Evolutionary conservation across 148 eudicot genomes (phyloP), one percentile per base, ranked within the genome.

Genomic region (Chenopodium berlandieri): DNA sequence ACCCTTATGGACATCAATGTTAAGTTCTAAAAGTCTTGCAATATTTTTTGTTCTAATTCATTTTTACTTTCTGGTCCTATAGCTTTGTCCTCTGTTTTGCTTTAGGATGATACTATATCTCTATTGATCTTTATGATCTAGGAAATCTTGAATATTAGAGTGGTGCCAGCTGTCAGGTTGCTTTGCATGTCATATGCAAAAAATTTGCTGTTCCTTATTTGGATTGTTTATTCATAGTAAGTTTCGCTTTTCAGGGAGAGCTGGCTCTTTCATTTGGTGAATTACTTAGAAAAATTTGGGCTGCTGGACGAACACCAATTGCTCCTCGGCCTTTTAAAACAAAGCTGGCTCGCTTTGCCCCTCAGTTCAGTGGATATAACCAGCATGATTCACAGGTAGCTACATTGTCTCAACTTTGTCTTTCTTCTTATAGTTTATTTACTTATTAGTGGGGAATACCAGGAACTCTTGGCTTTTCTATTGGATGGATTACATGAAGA

Each of bases 401-500:
- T n/a, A 22, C 47, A 4, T 40, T 67, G 46, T 32, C 79, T 62
- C 25, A 30, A 44, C 6, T 44, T 75, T 75, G 40, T 25, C 47
- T 27, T 50, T 60, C 50, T 23, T 62, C 34, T 73, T 12, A 13
- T 9, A 79, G n/a, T 16, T 54, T 75, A 25, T 44, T 13, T 60
- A 71, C 69, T 77, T 77, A 81, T 46, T 31, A 68, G 71, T 73
- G 78, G 60, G 47, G 17, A 11, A 25, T 67, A 79, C 12, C 87
- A 94, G 98, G 99, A 95, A 89, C 99, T 95, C 75, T 91, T 95
- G 84, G 99, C 99, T 4, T 95, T 95, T 88, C 87, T 95, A 83
- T 84, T 95, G 75, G 99, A 95, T 91, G 99, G 99, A 70, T 94
- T 95, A 85, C 99, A 95, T 78, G 99, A 95, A 89, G 99, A 95